Percentiles rank a stretch among this genome's conserved stretches.
phyloP scores from a whole-genome alignment of 768 basidiomycete genomes.

The Leccinum subtestaceum region DNA sequence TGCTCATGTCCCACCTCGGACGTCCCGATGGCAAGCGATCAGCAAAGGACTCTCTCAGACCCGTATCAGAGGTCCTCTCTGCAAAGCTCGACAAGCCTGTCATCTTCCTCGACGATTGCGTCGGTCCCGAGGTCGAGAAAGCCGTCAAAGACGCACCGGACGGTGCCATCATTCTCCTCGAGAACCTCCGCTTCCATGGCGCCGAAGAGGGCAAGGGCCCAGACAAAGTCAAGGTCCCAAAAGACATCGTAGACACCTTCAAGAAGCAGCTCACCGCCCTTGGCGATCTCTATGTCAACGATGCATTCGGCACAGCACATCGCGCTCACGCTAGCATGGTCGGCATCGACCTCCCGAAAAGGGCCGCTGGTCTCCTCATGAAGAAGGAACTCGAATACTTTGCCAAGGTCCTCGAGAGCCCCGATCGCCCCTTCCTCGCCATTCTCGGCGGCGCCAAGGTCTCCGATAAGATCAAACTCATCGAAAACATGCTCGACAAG shows the following conservation, averaged over 20 bases:
- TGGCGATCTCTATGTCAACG: slow-evolving; percentile 97
- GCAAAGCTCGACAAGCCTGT: slow-evolving; percentile 52
- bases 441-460: slow-evolving; percentile 99
- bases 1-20: slow-evolving; percentile 97
- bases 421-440: slow-evolving; percentile 94
- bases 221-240: slow-evolving; percentile 93
- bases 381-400: slow-evolving; percentile 99
- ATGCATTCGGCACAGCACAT: slow-evolving; percentile 98
- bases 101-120: slow-evolving; percentile 79
- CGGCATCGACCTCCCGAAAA: slow-evolving; percentile 86
- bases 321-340: slow-evolving; percentile 99
- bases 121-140: slow-evolving; percentile 82
- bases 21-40: slow-evolving; percentile 92
- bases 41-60: slow-evolving; percentile 86
- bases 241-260: slow-evolving; percentile 77
- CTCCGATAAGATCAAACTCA: slow-evolving; percentile 97
- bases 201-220: slow-evolving; percentile 98
- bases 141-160: slow-evolving; percentile 56
- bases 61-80: slow-evolving; percentile 70
- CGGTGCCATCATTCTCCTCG: slow-evolving; percentile 84
- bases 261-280: slow-evolving; percentile 84
- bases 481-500: slow-evolving; percentile 99
- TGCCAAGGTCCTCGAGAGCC: slow-evolving; percentile 93
- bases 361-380: slow-evolving; percentile 94
- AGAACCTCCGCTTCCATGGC: slow-evolving; percentile 98